Conservation (phyloP, 2,329 filamentous ascomycete species). For the Trichoderma polysporum region DNA sequence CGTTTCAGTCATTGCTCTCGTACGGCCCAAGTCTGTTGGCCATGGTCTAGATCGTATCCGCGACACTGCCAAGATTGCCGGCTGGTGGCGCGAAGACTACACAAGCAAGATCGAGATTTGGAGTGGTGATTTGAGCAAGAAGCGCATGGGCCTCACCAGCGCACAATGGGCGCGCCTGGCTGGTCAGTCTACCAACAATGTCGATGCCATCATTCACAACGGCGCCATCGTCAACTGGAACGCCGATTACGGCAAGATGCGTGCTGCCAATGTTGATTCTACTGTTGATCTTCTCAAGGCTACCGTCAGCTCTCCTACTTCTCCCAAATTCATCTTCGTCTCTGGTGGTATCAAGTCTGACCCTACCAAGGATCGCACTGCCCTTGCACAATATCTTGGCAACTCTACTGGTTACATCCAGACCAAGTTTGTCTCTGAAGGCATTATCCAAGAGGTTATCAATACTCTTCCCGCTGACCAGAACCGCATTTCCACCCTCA, state of each 20-base stretch:
- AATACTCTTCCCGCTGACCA: constrained; percentile 4
- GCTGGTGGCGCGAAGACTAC: constrained; percentile 12
- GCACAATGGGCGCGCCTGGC: constrained; percentile 59
- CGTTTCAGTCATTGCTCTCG: constrained; percentile 1
- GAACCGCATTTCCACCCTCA: constrained; percentile 25
- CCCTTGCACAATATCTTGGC: constrained; percentile 6
- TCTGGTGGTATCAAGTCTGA: constrained; percentile 26
- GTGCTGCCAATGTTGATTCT: constrained; percentile 65
- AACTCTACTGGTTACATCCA: constrained; percentile 25
- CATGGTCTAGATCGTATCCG: constrained; percentile 11
- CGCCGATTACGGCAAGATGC: constrained; percentile 69
- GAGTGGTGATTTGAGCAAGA: constrained; percentile 46
- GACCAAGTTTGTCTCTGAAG: constrained; percentile 29
- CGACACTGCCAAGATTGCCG: constrained; percentile 3
- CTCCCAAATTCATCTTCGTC: constrained; percentile 27
- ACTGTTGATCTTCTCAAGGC: constrained; percentile 25
- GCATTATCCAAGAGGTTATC: constrained; percentile 22
- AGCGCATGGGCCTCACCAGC: constrained; percentile 66
- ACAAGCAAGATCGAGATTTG: constrained; percentile 11
- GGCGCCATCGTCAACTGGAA: constrained; percentile 82
- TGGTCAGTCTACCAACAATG: constrained; percentile 44
- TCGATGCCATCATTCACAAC: constrained; percentile 77
- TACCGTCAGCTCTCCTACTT: constrained; percentile 17
- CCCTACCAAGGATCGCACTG: background rate
- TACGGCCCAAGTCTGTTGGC: background rate